These are phyloP conservation scores for Carex kokanica DNA, from an alignment of 176 grass and related monocot genomes.

Conservation along the genomic window DNA sequence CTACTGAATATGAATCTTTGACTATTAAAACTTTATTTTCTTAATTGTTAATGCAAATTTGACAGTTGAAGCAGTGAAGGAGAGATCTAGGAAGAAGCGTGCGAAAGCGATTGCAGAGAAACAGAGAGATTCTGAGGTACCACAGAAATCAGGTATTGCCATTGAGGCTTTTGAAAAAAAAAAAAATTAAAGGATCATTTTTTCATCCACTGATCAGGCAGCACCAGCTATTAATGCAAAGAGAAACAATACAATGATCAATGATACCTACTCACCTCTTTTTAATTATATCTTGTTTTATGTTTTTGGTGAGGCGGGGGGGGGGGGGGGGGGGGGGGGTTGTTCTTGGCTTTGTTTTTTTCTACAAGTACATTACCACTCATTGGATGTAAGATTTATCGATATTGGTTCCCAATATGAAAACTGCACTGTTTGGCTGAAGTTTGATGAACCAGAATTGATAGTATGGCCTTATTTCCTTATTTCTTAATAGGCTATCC, in stretches of 20 bases:
- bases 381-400: neutral
- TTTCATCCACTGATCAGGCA: neutral
- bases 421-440: neutral
- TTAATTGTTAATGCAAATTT: slow-evolving; percentile 25
- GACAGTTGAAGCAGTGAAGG: slow-evolving; percentile 23
- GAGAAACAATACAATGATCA: neutral
- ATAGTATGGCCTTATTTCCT: neutral
- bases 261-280: neutral
- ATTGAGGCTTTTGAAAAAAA: neutral
- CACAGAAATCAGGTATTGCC: slow-evolving; percentile 13
- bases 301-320: neutral
- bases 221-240: neutral
- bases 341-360: neutral
- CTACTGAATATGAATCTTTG: neutral
- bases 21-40: slow-evolving; percentile 9
- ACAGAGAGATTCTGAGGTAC: neutral
- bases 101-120: slow-evolving; percentile 28
- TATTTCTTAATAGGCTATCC: neutral
- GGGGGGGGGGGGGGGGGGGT: neutral
- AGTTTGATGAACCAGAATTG: neutral
- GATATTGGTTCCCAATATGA: neutral
- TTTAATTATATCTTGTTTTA: neutral
- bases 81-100: slow-evolving; percentile 31
- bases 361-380: neutral
- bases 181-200: neutral